Evolutionary conservation across 495 filamentous ascomycete genomes (phyloP).

Genomic region (Acidiella bohemica): DNA sequence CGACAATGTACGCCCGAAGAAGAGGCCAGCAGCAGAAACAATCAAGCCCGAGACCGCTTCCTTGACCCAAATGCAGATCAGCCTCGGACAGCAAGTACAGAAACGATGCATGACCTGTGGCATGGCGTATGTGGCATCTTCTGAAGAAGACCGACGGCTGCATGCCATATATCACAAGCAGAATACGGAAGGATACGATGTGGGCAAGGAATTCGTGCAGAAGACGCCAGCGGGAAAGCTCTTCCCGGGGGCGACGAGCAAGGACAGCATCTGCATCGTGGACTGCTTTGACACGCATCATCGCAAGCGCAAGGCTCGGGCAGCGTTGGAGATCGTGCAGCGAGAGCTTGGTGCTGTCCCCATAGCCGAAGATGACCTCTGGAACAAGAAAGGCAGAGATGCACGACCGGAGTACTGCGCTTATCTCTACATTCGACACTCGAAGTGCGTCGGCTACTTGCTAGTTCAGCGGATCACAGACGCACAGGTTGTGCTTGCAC

Average conservation of each 20-base stretch:
- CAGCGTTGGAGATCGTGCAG: slow-evolving; percentile 53
- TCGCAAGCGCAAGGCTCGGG: slow-evolving; percentile 41
- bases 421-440: slow-evolving; percentile 49
- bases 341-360: slow-evolving; percentile 50
- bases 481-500: slow-evolving; percentile 37
- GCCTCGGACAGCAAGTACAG: slow-evolving; percentile 45
- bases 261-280: slow-evolving; percentile 19
- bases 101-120: slow-evolving; percentile 51
- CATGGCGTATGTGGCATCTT: slow-evolving; percentile 60
- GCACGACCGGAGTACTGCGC: slow-evolving; percentile 28
- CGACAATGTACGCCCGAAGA: slow-evolving; percentile 6
- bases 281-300: slow-evolving; percentile 26
- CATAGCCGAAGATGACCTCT: slow-evolving; percentile 45
- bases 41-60: neutral
- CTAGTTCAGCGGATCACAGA: slow-evolving; percentile 52
- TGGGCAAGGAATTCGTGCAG: slow-evolving; percentile 36
- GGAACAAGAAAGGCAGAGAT: slow-evolving; percentile 30
- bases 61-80: slow-evolving; percentile 47
- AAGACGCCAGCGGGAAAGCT: slow-evolving; percentile 3
- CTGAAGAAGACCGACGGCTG: slow-evolving; percentile 46
- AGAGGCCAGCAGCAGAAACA: neutral
- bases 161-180: slow-evolving; percentile 58
- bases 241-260: slow-evolving; percentile 18
- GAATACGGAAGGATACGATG: slow-evolving; percentile 50
- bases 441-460: slow-evolving; percentile 52